A percentile compares a stretch with the other conserved stretches of the same genome.
Evolutionary conservation across 1,139 yeast genomes (phyloP).

Genomic region (Magnusiomyces tetraspermus): DNA sequence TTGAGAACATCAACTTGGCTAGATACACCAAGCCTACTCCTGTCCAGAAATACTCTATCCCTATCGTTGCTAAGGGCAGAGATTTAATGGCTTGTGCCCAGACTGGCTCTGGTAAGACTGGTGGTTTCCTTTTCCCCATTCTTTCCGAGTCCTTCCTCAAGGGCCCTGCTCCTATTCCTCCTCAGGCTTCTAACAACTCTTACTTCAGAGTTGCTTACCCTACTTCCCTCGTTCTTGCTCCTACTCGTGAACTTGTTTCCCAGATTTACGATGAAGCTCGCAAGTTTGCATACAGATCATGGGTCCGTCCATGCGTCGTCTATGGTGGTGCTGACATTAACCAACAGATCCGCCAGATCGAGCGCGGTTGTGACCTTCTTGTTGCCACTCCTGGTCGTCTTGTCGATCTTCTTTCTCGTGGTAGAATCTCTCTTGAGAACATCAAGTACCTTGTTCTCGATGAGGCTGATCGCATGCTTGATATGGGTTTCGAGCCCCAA

Average conservation of each 20-base stretch:
- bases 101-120: conserved; percentile 99
- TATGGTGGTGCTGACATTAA: conserved; percentile 98
- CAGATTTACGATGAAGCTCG: conserved; percentile 94
- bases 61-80: conserved; percentile 90
- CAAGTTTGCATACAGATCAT: conserved; percentile 93
- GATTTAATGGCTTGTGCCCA: conserved; percentile 99
- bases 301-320: conserved; percentile 95
- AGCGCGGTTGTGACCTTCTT: conserved; percentile 87
- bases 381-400: conserved; percentile 99
- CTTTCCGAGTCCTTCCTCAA: conserved; percentile 79
- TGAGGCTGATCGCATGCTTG: conserved; percentile 99
- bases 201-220: conserved; percentile 70
- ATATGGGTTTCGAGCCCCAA: conserved; percentile 99
- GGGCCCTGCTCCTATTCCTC: conserved; percentile 66
- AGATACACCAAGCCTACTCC: conserved; percentile 96
- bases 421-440: conserved; percentile 78
- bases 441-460: conserved; percentile 91
- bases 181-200: conserved; percentile 39
- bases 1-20: conserved; percentile 78
- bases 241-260: conserved; percentile 96
- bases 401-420: conserved; percentile 91
- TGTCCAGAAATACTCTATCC: conserved; percentile 96
- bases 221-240: conserved; percentile 91
- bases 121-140: conserved; percentile 98
- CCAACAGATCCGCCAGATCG: conserved; percentile 77